phyloP scores from a whole-genome alignment of 2,329 filamentous ascomycete genomes.

The Fusarium sterilihyphosum region DNA sequence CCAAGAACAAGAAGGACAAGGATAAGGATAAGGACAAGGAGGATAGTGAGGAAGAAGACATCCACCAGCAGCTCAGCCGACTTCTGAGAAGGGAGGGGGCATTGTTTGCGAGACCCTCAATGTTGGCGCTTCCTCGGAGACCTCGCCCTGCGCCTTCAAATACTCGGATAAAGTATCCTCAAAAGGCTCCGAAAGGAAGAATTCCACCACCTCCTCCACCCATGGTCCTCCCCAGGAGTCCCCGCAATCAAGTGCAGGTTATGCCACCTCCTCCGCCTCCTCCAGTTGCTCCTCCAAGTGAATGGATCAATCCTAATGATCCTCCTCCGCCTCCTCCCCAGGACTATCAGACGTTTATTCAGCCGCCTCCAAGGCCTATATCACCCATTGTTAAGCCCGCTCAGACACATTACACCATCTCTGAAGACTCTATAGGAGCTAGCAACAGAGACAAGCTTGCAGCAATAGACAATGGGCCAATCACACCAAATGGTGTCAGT shows the following conservation, averaged over 20 bases:
- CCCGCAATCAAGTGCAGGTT: not conserved
- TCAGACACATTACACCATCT: conserved; percentile 1
- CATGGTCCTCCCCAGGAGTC: not conserved
- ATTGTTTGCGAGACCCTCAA: not conserved
- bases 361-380: no score
- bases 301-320: not conserved
- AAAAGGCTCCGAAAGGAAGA: not conserved
- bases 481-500: not conserved
- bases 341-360: no score
- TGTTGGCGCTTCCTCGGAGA: not conserved
- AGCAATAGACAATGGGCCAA: not conserved
- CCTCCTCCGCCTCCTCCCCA: no score
- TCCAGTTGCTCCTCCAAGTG: not conserved
- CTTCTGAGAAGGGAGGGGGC: not conserved
- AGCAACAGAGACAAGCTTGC: not conserved
- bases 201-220: not conserved
- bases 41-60: not conserved
- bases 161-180: not conserved
- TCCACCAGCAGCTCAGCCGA: not conserved
- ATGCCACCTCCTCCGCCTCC: not conserved
- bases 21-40: not conserved
- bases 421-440: not conserved
- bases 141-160: not conserved
- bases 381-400: not conserved
- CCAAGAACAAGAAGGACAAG: not conserved